These are phyloP conservation scores for Boletus sensibilis DNA, from an alignment of 768 basidiomycete genomes.

Conservation along the genomic window DNA sequence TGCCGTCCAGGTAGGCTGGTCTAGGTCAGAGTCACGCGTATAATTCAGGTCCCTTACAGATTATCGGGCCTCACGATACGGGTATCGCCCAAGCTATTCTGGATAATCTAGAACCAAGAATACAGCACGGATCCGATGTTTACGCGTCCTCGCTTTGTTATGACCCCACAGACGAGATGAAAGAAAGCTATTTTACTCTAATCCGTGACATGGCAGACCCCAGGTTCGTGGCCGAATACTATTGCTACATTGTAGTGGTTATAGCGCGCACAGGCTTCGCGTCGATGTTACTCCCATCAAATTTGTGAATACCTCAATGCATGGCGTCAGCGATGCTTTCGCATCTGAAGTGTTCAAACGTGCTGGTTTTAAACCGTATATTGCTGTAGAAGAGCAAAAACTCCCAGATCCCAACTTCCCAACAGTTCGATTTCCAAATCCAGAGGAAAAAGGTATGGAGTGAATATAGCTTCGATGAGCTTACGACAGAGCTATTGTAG, in stretches of 20 bases:
- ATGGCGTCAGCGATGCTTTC: constrained; percentile 79
- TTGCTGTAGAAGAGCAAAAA: constrained; percentile 64
- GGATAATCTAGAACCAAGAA: constrained; percentile 53
- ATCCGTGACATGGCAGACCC: constrained; percentile 24
- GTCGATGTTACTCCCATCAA: constrained; percentile 33
- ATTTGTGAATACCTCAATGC: constrained; percentile 90
- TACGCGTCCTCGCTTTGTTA: constrained; percentile 44
- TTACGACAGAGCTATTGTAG: constrained; percentile 27
- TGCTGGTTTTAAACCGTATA: constrained; percentile 59
- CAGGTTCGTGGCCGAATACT: constrained; percentile 9
- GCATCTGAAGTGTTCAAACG: constrained; percentile 53
- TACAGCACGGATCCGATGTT: constrained; percentile 41
- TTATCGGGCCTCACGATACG: constrained; percentile 79
- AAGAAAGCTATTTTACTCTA: constrained; percentile 53
- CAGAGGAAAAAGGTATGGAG: constrained; percentile 77
- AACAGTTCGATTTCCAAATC: constrained; percentile 84
- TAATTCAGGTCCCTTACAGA: constrained; percentile 42
- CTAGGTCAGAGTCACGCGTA: background rate
- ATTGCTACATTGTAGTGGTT: background rate
- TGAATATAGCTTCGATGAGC: background rate
- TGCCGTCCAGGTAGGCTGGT: constrained; percentile 62
- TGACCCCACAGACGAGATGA: constrained; percentile 60
- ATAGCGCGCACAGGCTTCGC: constrained; percentile 11
- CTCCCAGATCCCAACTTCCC: constrained; percentile 82
- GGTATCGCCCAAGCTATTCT: constrained; percentile 71